Base-by-base conservation (phyloP, 495 filamentous ascomycete genomes). In the Copromyces sp. region DNA sequence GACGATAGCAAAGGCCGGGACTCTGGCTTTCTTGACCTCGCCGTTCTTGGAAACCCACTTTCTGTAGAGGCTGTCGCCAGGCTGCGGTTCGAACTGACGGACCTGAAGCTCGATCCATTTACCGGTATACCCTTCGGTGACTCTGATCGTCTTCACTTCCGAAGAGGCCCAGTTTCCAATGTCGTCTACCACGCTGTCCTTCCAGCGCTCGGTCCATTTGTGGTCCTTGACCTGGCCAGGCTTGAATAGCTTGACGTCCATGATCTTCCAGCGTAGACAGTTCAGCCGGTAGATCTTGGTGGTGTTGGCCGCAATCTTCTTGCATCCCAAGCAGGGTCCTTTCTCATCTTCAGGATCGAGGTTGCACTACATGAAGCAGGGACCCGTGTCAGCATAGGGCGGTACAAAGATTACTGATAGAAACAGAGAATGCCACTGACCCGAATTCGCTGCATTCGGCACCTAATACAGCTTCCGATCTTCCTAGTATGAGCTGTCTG, bases 371-470 rank as follows among this genome's bases (percentile, higher is more conserved):
- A 29, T 59, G 53, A 17, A 45, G 53, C 53, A 65, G 7, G 47
- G 47, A 65, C 29, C 7, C 37, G 53, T 38, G 72, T 78, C 37
- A 79, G 70, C 20, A 47, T 29, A 17, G n/a, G 9, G 17, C 24
- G 32, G 41, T 7, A 14, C 37, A 61, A 24, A 24, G 24, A 53
- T 32, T 17, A 35, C 37, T 39, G 1, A 37, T 24, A 68, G 32
- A 71, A 44, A 16, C 37, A 35, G 17, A 29, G 37, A 68, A 68
- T 12, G 70, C 42, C 42, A 75, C 83, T 81, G 75, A 87, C 85
- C 69, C 85, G 82, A 71, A 87, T 86, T n/a, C 85, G 81, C 76
- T 87, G 85, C 82, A 87, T 86, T 68, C 85, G 81, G 71, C 85
- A 87, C 38, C 85, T 77, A 70, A 86, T 83, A 73, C 85, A 87